Evolutionary conservation across 2,329 filamentous ascomycete species (phyloP).

Genomic region (Botrytis squamosa): DNA sequence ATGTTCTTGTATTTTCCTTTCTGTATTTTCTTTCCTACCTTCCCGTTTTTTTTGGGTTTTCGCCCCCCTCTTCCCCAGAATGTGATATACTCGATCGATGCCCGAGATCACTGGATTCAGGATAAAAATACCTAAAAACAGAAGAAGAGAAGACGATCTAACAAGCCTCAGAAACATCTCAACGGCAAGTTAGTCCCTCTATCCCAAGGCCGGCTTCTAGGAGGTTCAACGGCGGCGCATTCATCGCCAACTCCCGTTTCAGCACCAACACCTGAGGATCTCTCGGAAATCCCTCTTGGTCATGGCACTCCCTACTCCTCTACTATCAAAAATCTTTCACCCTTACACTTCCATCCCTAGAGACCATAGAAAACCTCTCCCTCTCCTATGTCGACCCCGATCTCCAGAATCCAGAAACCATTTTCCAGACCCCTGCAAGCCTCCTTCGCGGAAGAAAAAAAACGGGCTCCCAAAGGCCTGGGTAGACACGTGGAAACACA

Average conservation of each 20-base stretch:
- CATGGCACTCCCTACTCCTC: constrained; percentile 41
- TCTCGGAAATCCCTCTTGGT: constrained; percentile 43
- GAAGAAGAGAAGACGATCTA: background rate
- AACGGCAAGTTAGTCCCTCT: background rate
- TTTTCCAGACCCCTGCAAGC: background rate
- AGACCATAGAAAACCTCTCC: constrained; percentile 6
- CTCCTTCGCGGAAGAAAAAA: background rate
- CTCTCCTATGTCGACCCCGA: background rate
- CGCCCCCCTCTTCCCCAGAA: too few relatives aligned
- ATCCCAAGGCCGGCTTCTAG: constrained; percentile 39
- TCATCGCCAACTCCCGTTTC: constrained; percentile 24
- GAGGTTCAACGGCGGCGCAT: constrained; percentile 40
- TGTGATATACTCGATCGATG: too few relatives aligned
- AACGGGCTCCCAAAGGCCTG: background rate
- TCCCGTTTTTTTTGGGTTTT: too few relatives aligned
- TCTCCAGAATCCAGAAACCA: too few relatives aligned
- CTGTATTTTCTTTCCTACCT: too few relatives aligned
- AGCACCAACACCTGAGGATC: constrained; percentile 43
- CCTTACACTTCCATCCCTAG: background rate
- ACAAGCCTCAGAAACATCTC: background rate
- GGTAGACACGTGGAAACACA: background rate
- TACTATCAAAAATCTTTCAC: constrained; percentile 44
- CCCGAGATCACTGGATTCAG: too few relatives aligned
- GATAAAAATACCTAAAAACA: too few relatives aligned
- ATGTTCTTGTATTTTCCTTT: too few relatives aligned